Evolutionary conservation across 2,329 filamentous ascomycete species (phyloP).

Genomic region (Fusarium sp.): DNA sequence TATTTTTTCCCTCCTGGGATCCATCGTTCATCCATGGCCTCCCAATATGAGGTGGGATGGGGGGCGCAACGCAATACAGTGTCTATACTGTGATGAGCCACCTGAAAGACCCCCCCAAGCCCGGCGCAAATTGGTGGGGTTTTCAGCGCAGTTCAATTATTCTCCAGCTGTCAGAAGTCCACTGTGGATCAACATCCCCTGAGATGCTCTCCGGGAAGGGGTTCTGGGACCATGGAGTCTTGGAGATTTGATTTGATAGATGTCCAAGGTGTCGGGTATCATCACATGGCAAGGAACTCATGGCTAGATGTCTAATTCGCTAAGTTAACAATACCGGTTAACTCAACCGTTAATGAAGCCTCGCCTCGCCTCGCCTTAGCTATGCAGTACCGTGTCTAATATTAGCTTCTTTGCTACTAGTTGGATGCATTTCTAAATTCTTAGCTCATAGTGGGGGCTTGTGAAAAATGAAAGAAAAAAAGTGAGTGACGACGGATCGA

Average conservation of each 20-base stretch:
- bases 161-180: conserved; percentile 24
- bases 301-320: neutral
- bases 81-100: conserved; percentile 29
- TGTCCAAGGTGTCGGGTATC: neutral
- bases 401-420: conserved; percentile 16
- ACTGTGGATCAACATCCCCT: conserved; percentile 36
- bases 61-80: conserved; percentile 11
- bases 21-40: neutral
- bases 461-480: neutral
- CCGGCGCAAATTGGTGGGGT: conserved; percentile 31
- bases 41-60: conserved; percentile 17
- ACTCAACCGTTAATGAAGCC: neutral
- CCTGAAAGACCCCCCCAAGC: conserved; percentile 4
- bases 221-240: neutral
- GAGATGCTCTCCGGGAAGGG: conserved; percentile 13
- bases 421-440: conserved; percentile 33
- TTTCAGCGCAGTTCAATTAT: conserved; percentile 29
- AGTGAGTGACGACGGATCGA: conserved; percentile 3
- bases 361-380: neutral
- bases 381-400: conserved; percentile 14
- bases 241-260: conserved; percentile 4
- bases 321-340: conserved; percentile 2
- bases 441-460: conserved; percentile 30
- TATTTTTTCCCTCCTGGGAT: conserved; percentile 29
- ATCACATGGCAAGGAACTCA: neutral